Base-by-base conservation (phyloP, 164 flowering plant species). In the Tetrastigma voinierianum region DNA sequence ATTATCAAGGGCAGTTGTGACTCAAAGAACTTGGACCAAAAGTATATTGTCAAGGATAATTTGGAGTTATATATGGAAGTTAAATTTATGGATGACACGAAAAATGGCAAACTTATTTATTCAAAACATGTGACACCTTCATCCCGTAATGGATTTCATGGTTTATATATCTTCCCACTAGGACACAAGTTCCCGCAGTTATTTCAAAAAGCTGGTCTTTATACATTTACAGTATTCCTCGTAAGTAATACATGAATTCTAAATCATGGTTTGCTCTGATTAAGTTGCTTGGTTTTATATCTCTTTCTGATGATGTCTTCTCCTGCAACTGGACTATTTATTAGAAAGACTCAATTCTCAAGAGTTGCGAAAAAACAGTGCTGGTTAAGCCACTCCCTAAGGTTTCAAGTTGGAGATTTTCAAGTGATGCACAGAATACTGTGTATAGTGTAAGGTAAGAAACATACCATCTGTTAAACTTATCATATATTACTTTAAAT, bases 121-220 rank as follows among this genome's bases (percentile, higher is more conserved):
- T 71, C n/a, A n/a, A 24, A 16, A 45, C 69, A 74, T 40, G 23
- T 68, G 11, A 16, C 69, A 61, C 78, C 85, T 68, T 68, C 91
- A 11, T 62, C 77, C 0, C 74, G 44, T 17, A 75, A 76, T 17
- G 91, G 85, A 13, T 68, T 83, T 58, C 76, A 69, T n/a, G 97
- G 97, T 13, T 71, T 91, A 46, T 91, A 89, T 68, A 62, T 86
- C 49, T 86, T 87, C 75, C 67, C 82, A 32, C 57, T 86, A 47
- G 70, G 76, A 21, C 58, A 70, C 54, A 81, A 73, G 71, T 43
- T 67, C 13, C 81, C 81, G 7, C 8, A 46, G 8, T 68, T 87
- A 48, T 87, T 89, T 64, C 51, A 74, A 17, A n/a, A 69, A 49
- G 82, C 89, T 67, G 97, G 97, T 16, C 45, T 62, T 11, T 89